A percentile compares a stretch with the other conserved stretches of the same genome.
Conservation (phyloP, 2,329 filamentous ascomycete species). For the Hymenoscyphus fraxineus region DNA sequence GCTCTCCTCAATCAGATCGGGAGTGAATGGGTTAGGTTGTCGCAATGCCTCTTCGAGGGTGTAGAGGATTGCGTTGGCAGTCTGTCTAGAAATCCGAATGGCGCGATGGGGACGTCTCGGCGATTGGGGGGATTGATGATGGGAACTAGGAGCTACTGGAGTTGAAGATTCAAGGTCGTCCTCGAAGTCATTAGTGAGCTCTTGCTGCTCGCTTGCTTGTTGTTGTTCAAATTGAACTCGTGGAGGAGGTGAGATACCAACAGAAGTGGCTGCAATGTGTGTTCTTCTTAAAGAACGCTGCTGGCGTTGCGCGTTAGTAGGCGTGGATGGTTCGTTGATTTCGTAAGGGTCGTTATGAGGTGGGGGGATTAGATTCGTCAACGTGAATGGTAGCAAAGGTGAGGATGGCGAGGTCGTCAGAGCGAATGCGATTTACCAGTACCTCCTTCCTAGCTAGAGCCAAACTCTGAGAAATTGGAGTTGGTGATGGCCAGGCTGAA, state of each 20-base stretch:
- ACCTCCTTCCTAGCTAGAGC: constrained; percentile 18
- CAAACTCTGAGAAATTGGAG: constrained; percentile 8
- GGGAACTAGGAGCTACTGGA: constrained; percentile 24
- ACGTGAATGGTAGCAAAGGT: constrained; percentile 26
- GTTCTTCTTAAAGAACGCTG: constrained; percentile 29
- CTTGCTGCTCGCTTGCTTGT: constrained; percentile 19
- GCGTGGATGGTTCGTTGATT: constrained; percentile 33
- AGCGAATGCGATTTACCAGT: constrained; percentile 25
- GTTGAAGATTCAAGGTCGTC: constrained; percentile 29
- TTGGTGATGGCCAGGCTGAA: constrained; percentile 12
- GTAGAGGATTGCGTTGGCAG: constrained; percentile 86
- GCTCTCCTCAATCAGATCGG: constrained; percentile 81
- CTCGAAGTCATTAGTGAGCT: constrained; percentile 30
- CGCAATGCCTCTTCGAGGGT: constrained; percentile 87
- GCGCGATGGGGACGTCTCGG: constrained; percentile 43
- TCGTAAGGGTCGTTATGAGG: constrained; percentile 37
- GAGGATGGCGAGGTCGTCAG: constrained; percentile 28
- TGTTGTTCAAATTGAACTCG: constrained; percentile 26
- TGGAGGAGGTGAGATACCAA: constrained; percentile 33
- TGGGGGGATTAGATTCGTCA: constrained; percentile 31
- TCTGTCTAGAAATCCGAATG: constrained; percentile 73
- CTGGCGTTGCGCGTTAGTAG: constrained; percentile 31
- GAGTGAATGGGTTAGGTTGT: constrained; percentile 75
- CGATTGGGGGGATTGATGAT: constrained; percentile 23
- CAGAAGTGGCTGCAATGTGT: constrained; percentile 34